Conservation (phyloP, 495 filamentous ascomycete genomes). For the Xylaria bambusicola region DNA sequence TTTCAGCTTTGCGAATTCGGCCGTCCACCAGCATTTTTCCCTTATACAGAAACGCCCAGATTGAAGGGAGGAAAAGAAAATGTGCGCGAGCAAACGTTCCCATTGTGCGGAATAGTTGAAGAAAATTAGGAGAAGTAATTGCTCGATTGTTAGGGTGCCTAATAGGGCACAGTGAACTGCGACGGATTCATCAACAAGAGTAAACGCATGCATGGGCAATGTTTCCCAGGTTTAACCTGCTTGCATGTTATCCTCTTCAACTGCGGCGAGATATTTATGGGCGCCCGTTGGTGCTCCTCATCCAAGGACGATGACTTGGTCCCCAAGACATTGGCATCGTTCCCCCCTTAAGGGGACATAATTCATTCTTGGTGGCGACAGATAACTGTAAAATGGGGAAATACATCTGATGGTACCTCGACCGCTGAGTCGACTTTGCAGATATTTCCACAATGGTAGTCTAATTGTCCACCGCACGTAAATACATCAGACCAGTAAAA, state of each 20-base stretch:
- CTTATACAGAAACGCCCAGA: constrained; percentile 17
- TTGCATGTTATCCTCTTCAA: neutral
- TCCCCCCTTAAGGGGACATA: constrained; percentile 13
- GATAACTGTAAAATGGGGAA: constrained; percentile 10
- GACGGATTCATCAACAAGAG: constrained; percentile 7
- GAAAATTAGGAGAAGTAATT: constrained; percentile 10
- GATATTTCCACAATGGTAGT: constrained; percentile 14
- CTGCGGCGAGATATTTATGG: constrained; percentile 3
- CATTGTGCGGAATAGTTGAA: neutral
- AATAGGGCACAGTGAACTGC: constrained; percentile 1
- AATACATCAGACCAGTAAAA: constrained; percentile 16
- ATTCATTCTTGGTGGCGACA: constrained; percentile 18
- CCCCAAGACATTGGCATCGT: constrained; percentile 8
- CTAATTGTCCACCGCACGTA: constrained; percentile 16
- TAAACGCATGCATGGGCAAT: constrained; percentile 3
- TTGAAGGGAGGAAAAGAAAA: constrained; percentile 18
- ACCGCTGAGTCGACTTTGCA: neutral
- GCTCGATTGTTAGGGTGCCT: constrained; percentile 11
- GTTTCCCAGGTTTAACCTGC: neutral
- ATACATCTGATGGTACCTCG: neutral
- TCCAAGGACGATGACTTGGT: constrained; percentile 1
- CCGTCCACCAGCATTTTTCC: constrained; percentile 24
- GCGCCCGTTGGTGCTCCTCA: neutral
- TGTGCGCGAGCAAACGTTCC: constrained; percentile 17
- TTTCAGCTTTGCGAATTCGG: constrained; percentile 33